Conservation (phyloP, 768 basidiomycete genomes). For the Lentinula lateritia region DNA sequence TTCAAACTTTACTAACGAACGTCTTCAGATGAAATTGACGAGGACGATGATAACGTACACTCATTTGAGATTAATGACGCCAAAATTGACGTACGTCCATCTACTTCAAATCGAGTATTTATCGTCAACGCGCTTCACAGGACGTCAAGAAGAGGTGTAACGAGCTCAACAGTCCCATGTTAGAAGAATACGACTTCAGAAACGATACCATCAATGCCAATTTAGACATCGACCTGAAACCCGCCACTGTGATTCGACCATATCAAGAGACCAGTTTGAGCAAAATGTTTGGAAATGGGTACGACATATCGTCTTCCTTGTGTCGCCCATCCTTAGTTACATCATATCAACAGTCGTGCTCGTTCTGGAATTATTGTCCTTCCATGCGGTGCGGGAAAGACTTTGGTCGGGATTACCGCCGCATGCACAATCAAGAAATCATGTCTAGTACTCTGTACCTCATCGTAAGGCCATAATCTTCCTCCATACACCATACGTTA, state of each 20-base stretch:
- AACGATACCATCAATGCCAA: conserved; percentile 96
- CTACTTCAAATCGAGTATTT: background rate
- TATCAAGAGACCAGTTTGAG: conserved; percentile 98
- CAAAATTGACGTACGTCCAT: conserved; percentile 76
- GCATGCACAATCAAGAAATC: conserved; percentile 99
- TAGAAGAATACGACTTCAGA: conserved; percentile 98
- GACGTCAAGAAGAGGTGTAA: conserved; percentile 96
- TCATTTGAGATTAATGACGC: conserved; percentile 94
- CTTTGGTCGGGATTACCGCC: conserved; percentile 97
- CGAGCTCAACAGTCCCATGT: conserved; percentile 94
- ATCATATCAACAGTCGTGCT: conserved; percentile 60
- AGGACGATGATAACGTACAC: conserved; percentile 96
- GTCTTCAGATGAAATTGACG: conserved; percentile 83
- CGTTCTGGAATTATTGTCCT: conserved; percentile 97
- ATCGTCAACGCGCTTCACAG: conserved; percentile 29
- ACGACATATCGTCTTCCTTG: conserved; percentile 16
- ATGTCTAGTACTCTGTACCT: conserved; percentile 94
- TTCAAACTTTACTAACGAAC: background rate
- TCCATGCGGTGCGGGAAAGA: conserved; percentile 98
- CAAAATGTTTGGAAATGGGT: conserved; percentile 99
- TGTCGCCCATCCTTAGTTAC: background rate
- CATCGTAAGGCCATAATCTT: conserved; percentile 64
- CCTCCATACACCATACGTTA: background rate
- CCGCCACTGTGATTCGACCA: conserved; percentile 93
- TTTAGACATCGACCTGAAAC: conserved; percentile 97